phyloP scores from a whole-genome alignment of 2,329 filamentous ascomycete species.

The Aspergillus versicolor region DNA sequence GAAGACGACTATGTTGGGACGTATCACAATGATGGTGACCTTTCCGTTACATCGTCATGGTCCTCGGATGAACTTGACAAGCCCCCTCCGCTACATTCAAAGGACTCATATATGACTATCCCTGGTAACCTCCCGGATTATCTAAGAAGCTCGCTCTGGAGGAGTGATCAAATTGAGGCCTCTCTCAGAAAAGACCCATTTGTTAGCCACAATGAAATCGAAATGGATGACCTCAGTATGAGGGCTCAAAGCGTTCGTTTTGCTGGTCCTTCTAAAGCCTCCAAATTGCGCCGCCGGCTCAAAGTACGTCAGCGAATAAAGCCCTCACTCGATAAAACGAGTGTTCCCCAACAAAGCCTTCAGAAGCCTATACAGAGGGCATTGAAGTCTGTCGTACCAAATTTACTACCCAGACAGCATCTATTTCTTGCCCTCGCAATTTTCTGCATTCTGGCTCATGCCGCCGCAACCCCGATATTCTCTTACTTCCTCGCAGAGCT shows the following conservation, averaged over 20 bases:
- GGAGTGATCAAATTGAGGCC: not conserved
- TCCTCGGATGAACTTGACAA: not conserved
- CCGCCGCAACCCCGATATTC: slow-evolving; percentile 70
- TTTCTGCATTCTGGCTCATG: slow-evolving; percentile 62
- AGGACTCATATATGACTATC: not conserved
- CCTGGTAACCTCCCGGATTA: not conserved
- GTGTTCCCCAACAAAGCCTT: not conserved
- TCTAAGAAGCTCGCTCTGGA: not conserved
- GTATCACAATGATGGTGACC: not conserved
- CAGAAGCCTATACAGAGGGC: slow-evolving; percentile 50
- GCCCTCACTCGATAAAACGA: not conserved
- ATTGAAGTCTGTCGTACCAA: slow-evolving; percentile 69
- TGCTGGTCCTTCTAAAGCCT: not conserved
- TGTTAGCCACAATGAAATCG: not conserved
- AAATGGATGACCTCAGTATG: not conserved
- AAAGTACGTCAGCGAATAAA: not conserved
- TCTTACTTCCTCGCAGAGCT: slow-evolving; percentile 73
- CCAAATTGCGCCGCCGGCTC: not conserved
- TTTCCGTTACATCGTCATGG: not conserved
- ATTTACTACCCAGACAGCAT: slow-evolving; percentile 53
- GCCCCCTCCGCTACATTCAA: not conserved
- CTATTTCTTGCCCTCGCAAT: slow-evolving; percentile 60
- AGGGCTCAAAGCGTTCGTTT: not conserved
- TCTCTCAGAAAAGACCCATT: not conserved
- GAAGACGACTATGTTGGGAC: not conserved